Evolutionary conservation across 257 asterid species (phyloP), one percentile per base, ranked within the genome.

Genomic region (Solanum megistacrolobum): DNA sequence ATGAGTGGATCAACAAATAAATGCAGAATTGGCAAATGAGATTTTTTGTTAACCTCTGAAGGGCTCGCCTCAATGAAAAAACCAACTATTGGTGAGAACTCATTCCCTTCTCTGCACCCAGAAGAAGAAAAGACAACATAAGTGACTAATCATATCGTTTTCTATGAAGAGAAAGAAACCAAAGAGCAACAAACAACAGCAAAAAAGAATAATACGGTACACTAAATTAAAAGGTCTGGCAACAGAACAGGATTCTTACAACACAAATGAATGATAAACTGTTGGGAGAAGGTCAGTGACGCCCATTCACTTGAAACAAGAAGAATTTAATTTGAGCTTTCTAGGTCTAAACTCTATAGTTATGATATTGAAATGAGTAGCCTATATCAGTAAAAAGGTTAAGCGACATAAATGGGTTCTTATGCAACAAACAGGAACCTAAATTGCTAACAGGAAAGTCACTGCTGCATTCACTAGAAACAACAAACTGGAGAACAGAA

Each of bases 1-100:
- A 84, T 60, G 76, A 21, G 32, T 86, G 66, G 65, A 43, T 20
- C 83, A 66, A 48, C 38, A 86, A 66, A 43, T 72, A 88, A 23
- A 86, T 31, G 46, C 39, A 73, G 34, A 48, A 29, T 6, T 32
- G 58, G 55, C 52, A 75, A 60, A 25, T 38, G 48, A 9, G 76
- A 32, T 48, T 35, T 29, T 21, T 38, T 20, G 25, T 10, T 41
- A 41, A 97, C 99, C 99, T 96, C 95, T 46, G 98, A 95, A 62
- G 96, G 92, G 87, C 89, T 86, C 0, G 91, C 90, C 9, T 92
- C 91, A 23, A 93, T 12, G 89, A 97, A 97, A 90, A 92, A 94
- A 86, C 99, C 99, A 88, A 94, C 91, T n/a, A 95, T 83, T 2
- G 99, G 94, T 55, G 99, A 93, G 91, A 97, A 96, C 58, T 93